Percentiles rank a stretch among this genome's conserved stretches.
These are phyloP conservation scores for Pichia heedii DNA, from an alignment of 805 yeast species.

Conservation along the genomic window DNA sequence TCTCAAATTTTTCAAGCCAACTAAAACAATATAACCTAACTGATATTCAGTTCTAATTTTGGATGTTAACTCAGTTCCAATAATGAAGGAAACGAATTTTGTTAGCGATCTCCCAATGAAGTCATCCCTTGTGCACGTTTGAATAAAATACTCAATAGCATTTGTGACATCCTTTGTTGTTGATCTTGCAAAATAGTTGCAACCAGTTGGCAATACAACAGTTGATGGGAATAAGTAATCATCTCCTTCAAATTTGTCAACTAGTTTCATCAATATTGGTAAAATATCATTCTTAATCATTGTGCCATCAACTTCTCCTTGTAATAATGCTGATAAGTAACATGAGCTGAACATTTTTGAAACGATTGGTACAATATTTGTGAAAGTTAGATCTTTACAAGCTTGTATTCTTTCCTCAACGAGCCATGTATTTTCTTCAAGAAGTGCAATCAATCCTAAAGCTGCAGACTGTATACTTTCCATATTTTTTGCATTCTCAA, in stretches of 20 bases:
- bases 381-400: constrained; percentile 39
- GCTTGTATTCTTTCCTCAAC: constrained; percentile 48
- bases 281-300: constrained; percentile 7
- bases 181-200: constrained; percentile 27
- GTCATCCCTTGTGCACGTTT: constrained; percentile 42
- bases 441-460: constrained; percentile 38
- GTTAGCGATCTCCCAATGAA: constrained; percentile 31
- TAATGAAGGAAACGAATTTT: constrained; percentile 35
- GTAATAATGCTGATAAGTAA: constrained; percentile 36
- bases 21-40: constrained; percentile 53
- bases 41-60: constrained; percentile 48
- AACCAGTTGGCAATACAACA: constrained; percentile 28
- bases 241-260: constrained; percentile 9
- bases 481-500: constrained; percentile 33
- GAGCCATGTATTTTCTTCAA: constrained; percentile 51
- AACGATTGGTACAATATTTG: constrained; percentile 27
- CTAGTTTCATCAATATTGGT: constrained; percentile 9
- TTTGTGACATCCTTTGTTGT: constrained; percentile 43
- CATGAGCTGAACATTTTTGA: constrained; percentile 20
- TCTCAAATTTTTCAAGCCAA: constrained; percentile 45
- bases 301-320: constrained; percentile 36
- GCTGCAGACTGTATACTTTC: constrained; percentile 41
- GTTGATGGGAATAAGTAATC: constrained; percentile 29
- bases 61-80: constrained; percentile 34
- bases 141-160: constrained; percentile 45